Evolutionary conservation across 208 protist genomes (phyloP).

Genomic region (Wallacemonas sp.): DNA sequence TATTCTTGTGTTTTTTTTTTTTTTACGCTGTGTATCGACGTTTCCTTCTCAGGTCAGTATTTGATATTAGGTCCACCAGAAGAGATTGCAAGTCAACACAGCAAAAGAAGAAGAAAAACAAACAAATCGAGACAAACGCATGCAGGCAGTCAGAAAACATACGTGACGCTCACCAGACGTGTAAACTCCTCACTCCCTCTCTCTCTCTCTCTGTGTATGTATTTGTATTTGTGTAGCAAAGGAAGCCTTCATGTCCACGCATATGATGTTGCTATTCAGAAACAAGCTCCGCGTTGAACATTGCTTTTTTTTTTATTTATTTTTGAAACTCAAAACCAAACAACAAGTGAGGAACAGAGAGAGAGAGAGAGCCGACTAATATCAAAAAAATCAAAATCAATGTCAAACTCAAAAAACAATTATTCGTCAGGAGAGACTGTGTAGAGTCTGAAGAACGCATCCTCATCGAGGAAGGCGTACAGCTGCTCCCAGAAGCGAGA

Average conservation of each 20-base stretch:
- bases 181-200: too few relatives aligned
- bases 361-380: slow-evolving; percentile 10
- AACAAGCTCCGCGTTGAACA: too few relatives aligned
- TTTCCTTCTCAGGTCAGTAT: slow-evolving; percentile 1
- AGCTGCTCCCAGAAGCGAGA: slow-evolving; percentile 84
- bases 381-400: not conserved
- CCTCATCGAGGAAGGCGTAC: slow-evolving; percentile 75
- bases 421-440: slow-evolving; percentile 52
- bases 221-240: too few relatives aligned
- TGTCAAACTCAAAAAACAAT: not conserved
- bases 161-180: too few relatives aligned
- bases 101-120: slow-evolving; percentile 9
- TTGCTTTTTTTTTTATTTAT: too few relatives aligned
- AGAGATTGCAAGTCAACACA: too few relatives aligned
- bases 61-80: too few relatives aligned
- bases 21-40: not conserved
- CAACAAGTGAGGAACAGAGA: slow-evolving; percentile 3
- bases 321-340: too few relatives aligned
- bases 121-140: not conserved
- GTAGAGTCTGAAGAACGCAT: slow-evolving; percentile 77
- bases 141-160: too few relatives aligned
- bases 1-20: slow-evolving; percentile 10
- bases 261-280: too few relatives aligned
- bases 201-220: too few relatives aligned
- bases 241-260: too few relatives aligned